These are phyloP conservation scores for Botrytis deweyae DNA, from an alignment of 2,329 filamentous ascomycete species.

Conservation along the genomic window DNA sequence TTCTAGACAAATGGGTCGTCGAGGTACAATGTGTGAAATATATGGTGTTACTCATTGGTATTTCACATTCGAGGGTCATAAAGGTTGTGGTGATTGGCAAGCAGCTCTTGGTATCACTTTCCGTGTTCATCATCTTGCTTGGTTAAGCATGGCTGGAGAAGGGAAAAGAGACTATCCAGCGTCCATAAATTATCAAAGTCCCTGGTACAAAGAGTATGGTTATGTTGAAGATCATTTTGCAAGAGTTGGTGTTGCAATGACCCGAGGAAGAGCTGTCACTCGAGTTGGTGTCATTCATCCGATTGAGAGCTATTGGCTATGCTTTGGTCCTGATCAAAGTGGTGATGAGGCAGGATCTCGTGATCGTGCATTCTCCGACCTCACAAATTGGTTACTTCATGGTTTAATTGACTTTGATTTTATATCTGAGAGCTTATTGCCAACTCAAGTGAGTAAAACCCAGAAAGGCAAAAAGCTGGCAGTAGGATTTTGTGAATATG, in stretches of 20 bases:
- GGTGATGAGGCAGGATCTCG: conserved; percentile 33
- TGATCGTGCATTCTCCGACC: conserved; percentile 35
- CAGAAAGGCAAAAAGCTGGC: conserved; percentile 23
- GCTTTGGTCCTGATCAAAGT: conserved; percentile 37
- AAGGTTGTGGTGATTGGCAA: conserved; percentile 41
- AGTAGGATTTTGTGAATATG: conserved; percentile 39
- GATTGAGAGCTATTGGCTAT: conserved; percentile 41
- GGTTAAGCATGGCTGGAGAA: conserved; percentile 41
- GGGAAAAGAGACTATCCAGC: conserved; percentile 40
- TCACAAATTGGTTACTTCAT: conserved; percentile 37
- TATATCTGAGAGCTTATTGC: conserved; percentile 38
- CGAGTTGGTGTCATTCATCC: conserved; percentile 40
- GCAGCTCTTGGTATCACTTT: conserved; percentile 41
- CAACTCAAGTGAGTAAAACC: conserved; percentile 27
- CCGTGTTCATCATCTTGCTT: conserved; percentile 39
- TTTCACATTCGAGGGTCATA: conserved; percentile 40
- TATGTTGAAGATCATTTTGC: conserved; percentile 40
- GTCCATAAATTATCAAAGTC: conserved; percentile 39
- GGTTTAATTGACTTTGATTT: conserved; percentile 41
- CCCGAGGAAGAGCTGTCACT: conserved; percentile 37
- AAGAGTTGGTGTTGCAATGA: conserved; percentile 38
- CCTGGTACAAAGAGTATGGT: conserved; percentile 40
- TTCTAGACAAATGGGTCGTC: conserved; percentile 36
- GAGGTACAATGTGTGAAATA: conserved; percentile 38
- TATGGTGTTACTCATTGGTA: conserved; percentile 40